Evolutionary conservation across 2,329 filamentous ascomycete species (phyloP).

Genomic region (Penicillium occitanis): DNA sequence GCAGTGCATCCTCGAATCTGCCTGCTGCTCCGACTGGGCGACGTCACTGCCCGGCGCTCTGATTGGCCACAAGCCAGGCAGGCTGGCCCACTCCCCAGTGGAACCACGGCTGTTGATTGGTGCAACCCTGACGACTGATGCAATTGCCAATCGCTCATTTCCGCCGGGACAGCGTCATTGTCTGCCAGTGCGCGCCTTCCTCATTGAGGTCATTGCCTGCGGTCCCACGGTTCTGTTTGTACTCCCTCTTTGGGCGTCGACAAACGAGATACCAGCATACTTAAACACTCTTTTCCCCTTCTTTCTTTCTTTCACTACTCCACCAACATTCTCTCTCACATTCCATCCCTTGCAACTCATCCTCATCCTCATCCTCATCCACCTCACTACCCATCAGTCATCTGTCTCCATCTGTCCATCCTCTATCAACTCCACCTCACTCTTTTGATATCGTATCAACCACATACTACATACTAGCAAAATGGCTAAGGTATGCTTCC

Average conservation of each 20-base stretch:
- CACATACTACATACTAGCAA: neutral
- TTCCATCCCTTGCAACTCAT: neutral
- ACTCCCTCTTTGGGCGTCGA: neutral
- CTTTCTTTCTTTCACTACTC: neutral
- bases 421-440: neutral
- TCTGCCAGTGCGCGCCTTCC: constrained; percentile 10
- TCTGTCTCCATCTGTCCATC: neutral
- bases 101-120: neutral
- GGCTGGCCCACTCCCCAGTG: neutral
- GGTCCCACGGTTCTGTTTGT: constrained; percentile 4
- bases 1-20: neutral
- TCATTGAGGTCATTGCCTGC: constrained; percentile 8
- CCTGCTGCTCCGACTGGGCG: constrained; percentile 13
- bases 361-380: neutral
- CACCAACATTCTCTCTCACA: neutral
- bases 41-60: constrained; percentile 11
- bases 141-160: constrained; percentile 12
- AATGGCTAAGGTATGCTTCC: constrained; percentile 35
- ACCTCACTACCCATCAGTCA: neutral
- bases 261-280: constrained; percentile 9
- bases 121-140: constrained; percentile 5
- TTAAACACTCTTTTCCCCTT: constrained; percentile 14
- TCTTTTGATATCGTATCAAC: neutral
- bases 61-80: neutral
- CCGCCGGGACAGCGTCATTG: constrained; percentile 15